Evolutionary conservation across 768 basidiomycete genomes (phyloP).

Genomic region (Hortiboletus campestris): DNA sequence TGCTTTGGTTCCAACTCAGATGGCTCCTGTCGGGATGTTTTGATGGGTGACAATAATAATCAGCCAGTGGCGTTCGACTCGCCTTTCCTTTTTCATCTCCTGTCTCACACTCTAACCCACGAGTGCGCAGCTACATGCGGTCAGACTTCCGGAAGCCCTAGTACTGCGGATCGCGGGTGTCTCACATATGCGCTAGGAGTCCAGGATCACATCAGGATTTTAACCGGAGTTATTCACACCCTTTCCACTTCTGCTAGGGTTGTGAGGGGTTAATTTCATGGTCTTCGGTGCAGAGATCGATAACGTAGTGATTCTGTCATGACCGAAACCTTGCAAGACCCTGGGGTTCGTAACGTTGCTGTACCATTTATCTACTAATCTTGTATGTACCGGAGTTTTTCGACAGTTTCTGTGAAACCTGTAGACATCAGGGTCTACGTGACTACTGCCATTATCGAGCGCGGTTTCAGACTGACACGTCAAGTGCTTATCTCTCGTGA

Average conservation of each 20-base stretch:
- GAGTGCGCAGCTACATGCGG: background rate
- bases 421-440: background rate
- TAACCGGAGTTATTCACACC: conserved; percentile 1
- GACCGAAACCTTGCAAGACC: conserved; percentile 5
- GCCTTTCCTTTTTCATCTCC: background rate
- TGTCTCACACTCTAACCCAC: conserved; percentile 11
- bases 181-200: background rate
- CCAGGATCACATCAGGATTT: conserved; percentile 5
- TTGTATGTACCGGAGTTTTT: background rate
- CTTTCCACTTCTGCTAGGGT: conserved; percentile 1
- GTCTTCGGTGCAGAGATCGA: conserved; percentile 10
- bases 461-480: background rate
- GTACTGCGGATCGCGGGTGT: background rate
- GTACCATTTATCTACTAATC: background rate
- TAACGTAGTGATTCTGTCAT: background rate
- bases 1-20: background rate
- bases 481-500: background rate
- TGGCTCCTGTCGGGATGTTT: background rate
- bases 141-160: conserved; percentile 2
- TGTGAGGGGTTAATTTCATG: conserved; percentile 4
- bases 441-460: background rate
- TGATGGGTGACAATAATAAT: background rate
- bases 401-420: background rate
- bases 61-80: background rate
- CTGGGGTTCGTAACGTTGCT: conserved; percentile 4